Evolutionary conservation across 202 grass and related monocot genomes (phyloP), one percentile per base, ranked within the genome.

Genomic region (Saccharum hybrid): DNA sequence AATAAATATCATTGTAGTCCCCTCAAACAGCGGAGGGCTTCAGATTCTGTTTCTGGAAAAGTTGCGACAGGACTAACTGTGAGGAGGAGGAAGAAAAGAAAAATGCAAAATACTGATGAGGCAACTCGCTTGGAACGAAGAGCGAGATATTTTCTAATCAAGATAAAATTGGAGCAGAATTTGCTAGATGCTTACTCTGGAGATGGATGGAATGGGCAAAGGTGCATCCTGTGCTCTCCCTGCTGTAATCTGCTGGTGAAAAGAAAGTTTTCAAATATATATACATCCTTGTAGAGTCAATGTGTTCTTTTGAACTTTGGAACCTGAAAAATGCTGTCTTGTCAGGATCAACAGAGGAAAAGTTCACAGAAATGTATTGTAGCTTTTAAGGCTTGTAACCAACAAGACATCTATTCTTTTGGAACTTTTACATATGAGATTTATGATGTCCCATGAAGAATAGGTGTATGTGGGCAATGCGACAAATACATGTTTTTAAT

Each of bases 121-220:
- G 84, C 76, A 66, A 88, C 82, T 87, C 91, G 88, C 37, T 86
- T 99, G 78, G 91, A 89, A 89, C 92, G 81, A 81, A 99, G 96
- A 68, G 91, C 87, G 64, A 90, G 63, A 73, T 94, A 96, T 84
- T 86, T 99, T 37, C 89, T 99, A 31, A 86, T 92, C 56, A 99
- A 88, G 79, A 99, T 99, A 71, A 96, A 99, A 81, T 67, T 66
- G 23, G 91, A 92, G 86, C 91, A 89, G 79, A 99, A 99, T 88
- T 84, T 99, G 37, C 74, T 99, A 52, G 93, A 99, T 74, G 96
- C 96, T 82, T 99, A 99, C 79, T 92, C 87, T 77, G 91, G 89
- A 77, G 96, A 99, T 84, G 96, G 96, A 39, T 99, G 96, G 93
- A 99, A 99, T 43, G 93, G 96, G 26, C 89, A 87, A 48, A 99